Evolutionary conservation across 768 basidiomycete species (phyloP), one percentile per base, ranked within the genome.

Genomic region (Tricholoma bakamatsutake): DNA sequence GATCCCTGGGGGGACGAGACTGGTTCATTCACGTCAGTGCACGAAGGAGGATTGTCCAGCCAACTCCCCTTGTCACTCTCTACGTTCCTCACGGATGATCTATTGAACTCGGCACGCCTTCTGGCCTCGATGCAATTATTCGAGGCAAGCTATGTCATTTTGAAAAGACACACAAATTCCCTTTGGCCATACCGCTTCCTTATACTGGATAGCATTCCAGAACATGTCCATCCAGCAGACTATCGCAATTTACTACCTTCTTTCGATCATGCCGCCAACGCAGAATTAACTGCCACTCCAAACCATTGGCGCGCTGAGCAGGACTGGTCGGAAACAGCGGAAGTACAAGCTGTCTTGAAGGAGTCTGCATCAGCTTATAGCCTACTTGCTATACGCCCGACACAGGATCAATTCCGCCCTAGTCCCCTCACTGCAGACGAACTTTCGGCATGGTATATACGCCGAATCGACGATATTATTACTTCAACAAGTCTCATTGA

Each of bases 151-250:
- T 72, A 67, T 13, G 72, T 80, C 34, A 74, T 98, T 33, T 67
- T 84, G 56, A 61, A 73, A 31, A 80, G 80, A 51, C 88, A 93
- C 66, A 66, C 69, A n/a, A 43, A 65, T 8, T 61, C 67, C 27
- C 70, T 97, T 31, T 89, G 83, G 79, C 85, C 88, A 2, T 79
- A 73, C 62, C 88, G 94, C 18, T 78, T 88, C 63, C 62, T 68
- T 30, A 79, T 98, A 49, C 75, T 95, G 52, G 80, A 88, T 53
- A 76, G 76, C 54, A 80, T 97, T 54, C 93, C 96, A 31, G 81
- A 84, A 61, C 83, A 92, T 69, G 72, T 78, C 8, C 76, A 83
- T 49, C 89, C 93, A 2, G 74, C 79, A 1, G 72, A 78, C 18
- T 90, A 80, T 66, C 73, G 73, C 31, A 76, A 78, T 30, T 59